Base-by-base conservation (phyloP, 2,329 filamentous ascomycete genomes). In the Coniochaeta pulveracea region DNA sequence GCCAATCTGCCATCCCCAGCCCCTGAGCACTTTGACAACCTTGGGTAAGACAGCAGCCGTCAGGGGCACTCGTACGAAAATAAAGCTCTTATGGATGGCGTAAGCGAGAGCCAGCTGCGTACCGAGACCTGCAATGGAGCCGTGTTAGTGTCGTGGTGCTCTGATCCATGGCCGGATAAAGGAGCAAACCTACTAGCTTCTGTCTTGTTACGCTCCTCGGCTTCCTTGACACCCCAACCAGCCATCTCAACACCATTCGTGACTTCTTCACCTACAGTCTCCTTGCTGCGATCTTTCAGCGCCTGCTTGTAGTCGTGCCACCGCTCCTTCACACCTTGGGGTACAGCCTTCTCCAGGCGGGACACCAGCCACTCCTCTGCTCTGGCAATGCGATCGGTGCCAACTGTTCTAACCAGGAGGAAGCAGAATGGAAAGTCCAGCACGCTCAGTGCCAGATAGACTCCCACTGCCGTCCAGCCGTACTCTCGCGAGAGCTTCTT, bases 361-460 rank as follows among this genome's bases (percentile, higher is more conserved):
- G 72, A 71, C 18, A 85, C 66, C 2, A 85, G 60, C n/a, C 63
- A 66, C 37, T 86, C 70, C 54, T 91, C 84, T 45, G 70, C 52
- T 43, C 64, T 60, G 31, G 71, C 74, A 48, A 98, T 91, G 35
- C 72, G 73, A 17, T 98, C 91, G 0, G 84, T 83, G 11, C 91
- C 91, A 2, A 94, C 69, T 34, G 77, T 63, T 37, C 80, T 73
- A 29, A 98, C 91, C 8, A 91, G 75, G 35, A 93, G 59, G 61
- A 94, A 98, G 60, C 89, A 96, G 52, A 96, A 84, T 1, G 91
- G 91, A 43, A 96, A 93, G 58, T 98, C 91, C 33, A 94, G 61
- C 23, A 83, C 80, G 26, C 83, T 88, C 35, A 98, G 61, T 1
- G 66, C 67, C 9, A 95, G 57, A 56, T 98, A 98, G 10, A 98